Evolutionary conservation across 2,329 filamentous ascomycete genomes (phyloP), one percentile per base, ranked within the genome.

Genomic region (Colletotrichum theobromicola): DNA sequence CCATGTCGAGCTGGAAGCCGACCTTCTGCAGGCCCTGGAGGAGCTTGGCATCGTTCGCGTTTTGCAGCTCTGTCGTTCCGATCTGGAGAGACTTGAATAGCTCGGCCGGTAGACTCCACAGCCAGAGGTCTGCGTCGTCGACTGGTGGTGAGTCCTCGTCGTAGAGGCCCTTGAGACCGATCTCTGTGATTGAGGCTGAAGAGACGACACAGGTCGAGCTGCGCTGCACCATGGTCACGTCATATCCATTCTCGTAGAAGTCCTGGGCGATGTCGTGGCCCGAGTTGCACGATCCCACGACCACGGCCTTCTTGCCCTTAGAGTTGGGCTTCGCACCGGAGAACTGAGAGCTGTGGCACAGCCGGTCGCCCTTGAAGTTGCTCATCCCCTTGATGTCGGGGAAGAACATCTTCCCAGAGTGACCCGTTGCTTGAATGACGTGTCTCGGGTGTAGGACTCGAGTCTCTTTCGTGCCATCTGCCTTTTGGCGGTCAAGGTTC

Each of bases 201-300:
- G 90, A 90, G 0, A 94, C 85, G 3, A 95, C 91, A 67, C 88
- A 90, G 0, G 93, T 94, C 7, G 88, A 90, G 2, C 90, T 91
- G 7, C 93, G 89, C 82, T 95, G 93, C 0, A 95, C 88, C 82
- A 95, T 92, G 0, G 93, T 94, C 2, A 94, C 89, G 7, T 90
- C 85, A 76, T 92, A 92, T 0, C 93, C 93, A 62, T 91, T 90
- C 77, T 94, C 91, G 42, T 89, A 87, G 78, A 89, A 94, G 76
- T 94, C 91, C 70, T 94, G 92, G 0, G 91, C 90, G 70, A 94
- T 94, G 76, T 94, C 93, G 76, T 93, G 91, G 8, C 87, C 91
- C 0, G 91, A 93, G 81, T 94, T 94, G 82, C 92, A 93, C 2
- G 90, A 91, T 2, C 93, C 93, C 0, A 94, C 87, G 0, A 95